Evolutionary conservation across 2,329 filamentous ascomycete genomes (phyloP).

Genomic region (Aquanectria penicillioides): DNA sequence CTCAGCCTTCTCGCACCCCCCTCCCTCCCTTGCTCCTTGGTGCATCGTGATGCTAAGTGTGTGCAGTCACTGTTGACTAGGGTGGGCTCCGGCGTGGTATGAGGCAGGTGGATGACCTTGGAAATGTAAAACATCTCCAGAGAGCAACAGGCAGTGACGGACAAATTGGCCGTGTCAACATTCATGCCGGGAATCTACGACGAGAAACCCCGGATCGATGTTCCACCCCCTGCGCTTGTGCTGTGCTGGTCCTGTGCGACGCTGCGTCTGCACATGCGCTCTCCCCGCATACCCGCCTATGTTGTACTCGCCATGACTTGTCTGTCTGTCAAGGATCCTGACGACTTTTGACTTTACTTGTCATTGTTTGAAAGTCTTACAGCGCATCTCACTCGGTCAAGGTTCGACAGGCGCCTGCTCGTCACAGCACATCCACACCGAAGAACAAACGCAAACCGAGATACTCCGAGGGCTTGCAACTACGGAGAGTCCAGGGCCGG

Average conservation of each 20-base stretch:
- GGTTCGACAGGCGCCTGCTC: not conserved
- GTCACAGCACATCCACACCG: not conserved
- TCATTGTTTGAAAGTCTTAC: not conserved
- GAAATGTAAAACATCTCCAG: conserved; percentile 3
- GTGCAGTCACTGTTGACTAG: conserved; percentile 33
- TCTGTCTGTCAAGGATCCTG: not conserved
- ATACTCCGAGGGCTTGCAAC: conserved; percentile 13
- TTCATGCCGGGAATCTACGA: conserved; percentile 6
- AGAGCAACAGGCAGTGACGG: not conserved
- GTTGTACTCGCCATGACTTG: conserved; percentile 1
- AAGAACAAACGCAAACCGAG: not conserved
- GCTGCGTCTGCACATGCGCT: conserved; percentile 5
- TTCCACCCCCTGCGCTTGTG: conserved; percentile 10
- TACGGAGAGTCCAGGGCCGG: conserved; percentile 11
- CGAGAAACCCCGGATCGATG: conserved; percentile 7
- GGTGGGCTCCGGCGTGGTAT: conserved; percentile 3
- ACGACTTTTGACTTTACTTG: no score
- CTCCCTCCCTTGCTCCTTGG: conserved; percentile 24
- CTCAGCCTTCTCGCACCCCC: conserved; percentile 26
- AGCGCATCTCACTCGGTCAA: conserved; percentile 21
- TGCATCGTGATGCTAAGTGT: conserved; percentile 33
- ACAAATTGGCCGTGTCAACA: not conserved
- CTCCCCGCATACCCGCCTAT: conserved; percentile 19
- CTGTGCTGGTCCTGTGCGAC: conserved; percentile 12
- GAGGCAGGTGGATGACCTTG: not conserved